Base-by-base conservation (phyloP, 2,329 filamentous ascomycete genomes). In the Orbilia blumenaviensis region DNA sequence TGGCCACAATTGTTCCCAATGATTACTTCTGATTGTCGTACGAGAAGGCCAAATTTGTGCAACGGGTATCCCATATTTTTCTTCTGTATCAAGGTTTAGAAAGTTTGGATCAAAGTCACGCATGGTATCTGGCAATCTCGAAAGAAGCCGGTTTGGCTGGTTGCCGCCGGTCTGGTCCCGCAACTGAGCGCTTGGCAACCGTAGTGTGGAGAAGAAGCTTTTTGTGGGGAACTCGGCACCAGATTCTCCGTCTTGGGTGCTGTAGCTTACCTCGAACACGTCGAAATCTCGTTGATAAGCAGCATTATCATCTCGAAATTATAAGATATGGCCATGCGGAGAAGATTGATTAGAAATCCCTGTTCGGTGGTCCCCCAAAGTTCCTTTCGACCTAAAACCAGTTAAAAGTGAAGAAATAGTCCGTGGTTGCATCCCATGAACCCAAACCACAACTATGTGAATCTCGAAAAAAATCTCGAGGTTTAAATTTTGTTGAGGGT, bases 151-250 rank as follows among this genome's bases (percentile, higher is more conserved):
- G 41, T 61, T 62, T 56, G 67, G 67, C 46, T 61, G 41, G 18
- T 66, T 21, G 25, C 50, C 50, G 69, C 66, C 61, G 42, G 29
- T 66, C 29, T 74, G 61, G 61, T 60, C 42, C 52, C 44, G 52
- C 68, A 7, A 67, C 67, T 74, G 50, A 8, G 62, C 25, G 42
- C 69, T 74, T 56, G 62, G 62, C 69, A 54, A 46, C 21, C 32
- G 18, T 32, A 42, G 25, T 74, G 69, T 67, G 69, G 69, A 66
- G 69, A 66, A 73, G 68, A 74, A 74, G 69, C 69, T 67, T 74
- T 74, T 71, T 74, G 52, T 63, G 69, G 69, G 69, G 69, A 67
- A 63, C 62, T 74, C 69, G 69, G 69, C 69, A 66, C 25, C 61
- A 74, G 69, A 66, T 74, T 74, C 69, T 74, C 61, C 69, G 68